Base-by-base conservation (phyloP, 2,329 filamentous ascomycete species). In the Delphinella strobiligena region DNA sequence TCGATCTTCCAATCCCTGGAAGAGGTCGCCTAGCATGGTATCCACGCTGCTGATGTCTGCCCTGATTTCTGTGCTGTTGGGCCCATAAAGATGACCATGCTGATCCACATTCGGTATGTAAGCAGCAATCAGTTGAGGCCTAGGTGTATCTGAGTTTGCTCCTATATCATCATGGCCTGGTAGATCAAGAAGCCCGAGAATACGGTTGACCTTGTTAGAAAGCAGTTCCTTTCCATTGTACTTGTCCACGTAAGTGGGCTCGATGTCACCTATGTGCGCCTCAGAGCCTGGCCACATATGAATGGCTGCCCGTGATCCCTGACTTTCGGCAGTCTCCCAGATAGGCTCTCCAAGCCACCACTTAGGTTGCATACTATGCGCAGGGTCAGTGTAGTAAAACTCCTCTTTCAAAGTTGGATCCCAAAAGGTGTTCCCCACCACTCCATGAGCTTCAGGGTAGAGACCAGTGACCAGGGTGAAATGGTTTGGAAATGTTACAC, bases 251-350 rank as follows among this genome's bases (percentile, higher is more conserved):
- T 85, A 85, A 8, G 76, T 79, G 2, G 88, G 85, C 46, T 88
- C 78, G 14, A 79, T 67, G n/a, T 71, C 68, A 10, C 76, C 69
- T 45, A 93, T 82, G 56, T 86, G 80, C 4, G 88, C 88, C 62
- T 98, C 91, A 32, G 84, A 93, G 2, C 91, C 91, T 1, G 91
- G 91, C 91, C 91, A 98, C 91, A 98, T 98, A 58, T 98, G 91
- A 18, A 98, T 78, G 1, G 86, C 91, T 19, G 80, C 78, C 41
- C 75, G 74, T 22, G 93, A 68, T 4, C 82, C 82, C 49, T 86
- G 81, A 42, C 74, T 75, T 64, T 96, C 91, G 4, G 89, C 89
- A 1, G 89, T 93, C 18, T 82, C 80, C 91, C 91, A 98, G 19
- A 98, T 69, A 0, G 91, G 91, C 57, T 96, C 87, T 3, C 87